phyloP scores from a whole-genome alignment of 2,329 filamentous ascomycete genomes.

The Penicillium sp. region DNA sequence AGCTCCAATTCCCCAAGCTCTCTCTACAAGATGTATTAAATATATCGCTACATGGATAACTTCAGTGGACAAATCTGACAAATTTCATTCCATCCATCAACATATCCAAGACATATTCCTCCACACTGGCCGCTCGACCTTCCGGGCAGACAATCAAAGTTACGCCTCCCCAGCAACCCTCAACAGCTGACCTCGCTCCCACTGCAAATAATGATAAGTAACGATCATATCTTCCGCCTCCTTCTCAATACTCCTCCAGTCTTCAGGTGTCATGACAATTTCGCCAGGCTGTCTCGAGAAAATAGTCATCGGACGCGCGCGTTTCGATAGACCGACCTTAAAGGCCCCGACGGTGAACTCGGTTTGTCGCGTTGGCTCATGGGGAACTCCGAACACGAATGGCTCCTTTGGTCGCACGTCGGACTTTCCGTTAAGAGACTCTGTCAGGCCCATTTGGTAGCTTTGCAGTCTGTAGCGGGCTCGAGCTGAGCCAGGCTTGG shows the following conservation, averaged over 20 bases:
- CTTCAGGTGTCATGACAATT: conserved; percentile 4
- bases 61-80: not conserved
- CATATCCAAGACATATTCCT: not conserved
- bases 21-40: too few species aligned
- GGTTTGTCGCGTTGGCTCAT: not conserved
- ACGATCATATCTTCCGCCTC: not conserved
- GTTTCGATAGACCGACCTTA: conserved; percentile 13
- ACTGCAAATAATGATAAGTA: not conserved
- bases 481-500: not conserved
- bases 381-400: not conserved
- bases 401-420: not conserved
- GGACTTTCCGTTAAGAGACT: not conserved
- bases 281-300: conserved; percentile 21
- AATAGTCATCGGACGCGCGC: conserved; percentile 18
- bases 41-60: too few species aligned
- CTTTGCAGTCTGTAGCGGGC: not conserved
- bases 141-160: not conserved
- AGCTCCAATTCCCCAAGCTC: too few species aligned
- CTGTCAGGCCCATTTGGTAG: not conserved
- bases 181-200: not conserved
- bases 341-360: conserved; percentile 18
- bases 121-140: too few species aligned
- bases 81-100: not conserved
- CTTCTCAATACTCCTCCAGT: conserved; percentile 16
- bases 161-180: conserved; percentile 1